A percentile compares a stretch with the other conserved stretches of the same genome.
phyloP scores from a whole-genome alignment of 2,329 filamentous ascomycete genomes.

The Xylaria sp. region DNA sequence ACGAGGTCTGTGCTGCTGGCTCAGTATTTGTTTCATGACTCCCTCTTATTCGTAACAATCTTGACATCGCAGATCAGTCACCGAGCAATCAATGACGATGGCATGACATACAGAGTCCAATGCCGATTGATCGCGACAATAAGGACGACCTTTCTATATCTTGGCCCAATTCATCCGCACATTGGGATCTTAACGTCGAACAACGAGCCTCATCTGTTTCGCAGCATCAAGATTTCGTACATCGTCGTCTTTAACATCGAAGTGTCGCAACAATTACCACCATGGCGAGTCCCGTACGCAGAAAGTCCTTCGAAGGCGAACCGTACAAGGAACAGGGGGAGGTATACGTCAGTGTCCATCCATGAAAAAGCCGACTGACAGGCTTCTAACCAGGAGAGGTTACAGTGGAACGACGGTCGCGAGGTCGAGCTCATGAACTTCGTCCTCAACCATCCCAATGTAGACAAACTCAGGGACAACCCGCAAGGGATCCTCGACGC shows the following conservation, averaged over 20 bases:
- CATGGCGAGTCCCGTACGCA: conserved; percentile 11
- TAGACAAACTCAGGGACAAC: conserved; percentile 58
- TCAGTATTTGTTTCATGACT: too few relatives aligned
- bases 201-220: background rate
- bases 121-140: background rate
- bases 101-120: conserved; percentile 2
- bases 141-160: background rate
- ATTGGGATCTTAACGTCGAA: too few relatives aligned
- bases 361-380: background rate
- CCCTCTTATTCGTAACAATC: background rate
- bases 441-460: conserved; percentile 55
- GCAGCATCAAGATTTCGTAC: background rate
- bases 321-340: conserved; percentile 41
- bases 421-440: conserved; percentile 69
- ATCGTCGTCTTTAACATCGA: background rate
- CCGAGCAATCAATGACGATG: background rate
- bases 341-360: conserved; percentile 30
- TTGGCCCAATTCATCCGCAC: too few relatives aligned
- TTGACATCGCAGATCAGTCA: background rate
- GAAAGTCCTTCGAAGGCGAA: conserved; percentile 33
- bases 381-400: background rate
- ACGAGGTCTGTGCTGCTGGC: too few relatives aligned
- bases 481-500: conserved; percentile 59
- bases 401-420: conserved; percentile 61
- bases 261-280: background rate